Evolutionary conservation across 2,329 filamentous ascomycete genomes (phyloP).

Genomic region (Clarireedia monteithiana): DNA sequence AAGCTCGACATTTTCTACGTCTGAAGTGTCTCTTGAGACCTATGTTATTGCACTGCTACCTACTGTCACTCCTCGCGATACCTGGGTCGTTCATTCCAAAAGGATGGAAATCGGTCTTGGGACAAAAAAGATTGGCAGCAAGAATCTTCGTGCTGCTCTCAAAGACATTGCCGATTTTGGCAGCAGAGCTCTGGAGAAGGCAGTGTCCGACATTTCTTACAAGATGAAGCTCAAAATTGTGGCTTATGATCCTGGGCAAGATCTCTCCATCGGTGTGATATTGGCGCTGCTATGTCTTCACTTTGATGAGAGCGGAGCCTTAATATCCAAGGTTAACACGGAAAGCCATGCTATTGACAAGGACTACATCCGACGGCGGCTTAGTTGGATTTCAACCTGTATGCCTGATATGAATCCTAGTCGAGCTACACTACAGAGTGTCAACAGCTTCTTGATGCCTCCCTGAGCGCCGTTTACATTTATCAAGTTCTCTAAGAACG

Average conservation of each 20-base stretch:
- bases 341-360: conserved; percentile 51
- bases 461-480: conserved; percentile 1
- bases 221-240: conserved; percentile 40
- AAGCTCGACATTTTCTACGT: conserved; percentile 11
- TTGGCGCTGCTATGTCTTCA: conserved; percentile 70
- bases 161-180: conserved; percentile 30
- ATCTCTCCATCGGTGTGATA: conserved; percentile 70
- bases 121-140: conserved; percentile 69
- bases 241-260: conserved; percentile 69
- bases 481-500: no score
- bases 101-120: conserved; percentile 54
- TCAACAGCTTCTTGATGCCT: conserved; percentile 81
- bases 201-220: background rate
- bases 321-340: conserved; percentile 9
- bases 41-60: conserved; percentile 36
- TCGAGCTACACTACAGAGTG: conserved; percentile 77
- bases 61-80: conserved; percentile 37
- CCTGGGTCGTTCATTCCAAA: conserved; percentile 32
- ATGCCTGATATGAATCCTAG: conserved; percentile 78
- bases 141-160: conserved; percentile 70
- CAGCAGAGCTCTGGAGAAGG: conserved; percentile 14
- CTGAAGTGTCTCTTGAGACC: background rate
- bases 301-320: conserved; percentile 55
- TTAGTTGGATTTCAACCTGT: conserved; percentile 76
- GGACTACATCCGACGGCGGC: conserved; percentile 62